These are phyloP conservation scores for Cercospora canescens DNA, from an alignment of 2,329 filamentous ascomycete species.

Conservation along the genomic window DNA sequence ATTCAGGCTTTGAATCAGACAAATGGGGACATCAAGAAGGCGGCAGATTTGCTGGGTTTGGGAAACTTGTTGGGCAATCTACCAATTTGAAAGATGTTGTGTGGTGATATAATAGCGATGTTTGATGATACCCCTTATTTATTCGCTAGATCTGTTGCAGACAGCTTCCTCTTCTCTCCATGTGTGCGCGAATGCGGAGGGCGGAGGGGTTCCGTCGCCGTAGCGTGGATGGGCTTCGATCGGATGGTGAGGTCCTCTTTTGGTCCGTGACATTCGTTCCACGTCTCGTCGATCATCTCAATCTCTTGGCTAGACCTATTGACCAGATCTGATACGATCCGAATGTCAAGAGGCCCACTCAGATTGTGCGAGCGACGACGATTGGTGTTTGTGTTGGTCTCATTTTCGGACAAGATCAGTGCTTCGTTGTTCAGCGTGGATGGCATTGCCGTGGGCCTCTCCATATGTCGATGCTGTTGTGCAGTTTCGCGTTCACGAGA, in stretches of 20 bases:
- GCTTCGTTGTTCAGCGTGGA: not conserved
- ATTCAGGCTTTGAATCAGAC: constrained; percentile 22
- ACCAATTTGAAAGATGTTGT: not conserved
- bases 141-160: not conserved
- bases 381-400: not conserved
- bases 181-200: constrained; percentile 1
- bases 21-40: constrained; percentile 16
- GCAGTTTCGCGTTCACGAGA: not conserved
- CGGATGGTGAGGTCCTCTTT: not conserved
- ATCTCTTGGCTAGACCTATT: not conserved
- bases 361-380: constrained; percentile 8
- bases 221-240: not conserved
- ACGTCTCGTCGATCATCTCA: not conserved
- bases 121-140: constrained; percentile 2
- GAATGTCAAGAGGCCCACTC: not conserved
- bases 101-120: not conserved
- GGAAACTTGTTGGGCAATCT: not conserved
- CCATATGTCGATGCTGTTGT: not conserved
- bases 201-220: not conserved
- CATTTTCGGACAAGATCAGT: not conserved
- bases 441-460: not conserved
- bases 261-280: not conserved
- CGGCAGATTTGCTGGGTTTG: not conserved
- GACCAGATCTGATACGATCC: not conserved
- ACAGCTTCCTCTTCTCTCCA: constrained; percentile 6